These are phyloP conservation scores for Tylopilus sp. DNA, from an alignment of 768 basidiomycete genomes.

Conservation along the genomic window DNA sequence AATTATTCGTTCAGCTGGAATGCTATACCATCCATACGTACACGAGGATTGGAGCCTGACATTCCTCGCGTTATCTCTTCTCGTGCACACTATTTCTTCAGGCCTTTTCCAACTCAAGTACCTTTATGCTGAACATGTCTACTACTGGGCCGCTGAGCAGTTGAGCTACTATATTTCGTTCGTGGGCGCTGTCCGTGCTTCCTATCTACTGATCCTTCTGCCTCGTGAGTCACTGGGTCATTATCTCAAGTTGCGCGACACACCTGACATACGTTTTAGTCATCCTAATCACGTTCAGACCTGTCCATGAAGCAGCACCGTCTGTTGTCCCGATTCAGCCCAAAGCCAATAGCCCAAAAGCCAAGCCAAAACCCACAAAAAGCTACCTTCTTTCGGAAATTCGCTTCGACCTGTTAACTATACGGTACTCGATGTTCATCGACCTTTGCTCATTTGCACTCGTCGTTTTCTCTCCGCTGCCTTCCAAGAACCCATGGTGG, in stretches of 20 bases:
- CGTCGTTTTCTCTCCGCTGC: conserved; percentile 50
- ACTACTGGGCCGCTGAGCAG: conserved; percentile 64
- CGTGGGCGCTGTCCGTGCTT: conserved; percentile 60
- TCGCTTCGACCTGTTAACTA: conserved; percentile 64
- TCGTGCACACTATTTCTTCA: conserved; percentile 62
- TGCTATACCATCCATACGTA: conserved; percentile 60
- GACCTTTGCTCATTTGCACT: conserved; percentile 64
- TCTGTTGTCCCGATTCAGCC: conserved; percentile 4
- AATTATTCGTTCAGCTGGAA: conserved; percentile 39
- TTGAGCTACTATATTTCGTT: conserved; percentile 75
- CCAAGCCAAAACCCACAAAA: conserved; percentile 45
- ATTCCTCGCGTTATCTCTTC: conserved; percentile 58
- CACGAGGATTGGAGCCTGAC: conserved; percentile 72
- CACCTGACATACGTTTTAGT: conserved; percentile 38
- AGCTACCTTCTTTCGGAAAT: conserved; percentile 56
- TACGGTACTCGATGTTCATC: conserved; percentile 59
- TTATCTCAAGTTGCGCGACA: conserved; percentile 32
- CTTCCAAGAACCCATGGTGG: conserved; percentile 32
- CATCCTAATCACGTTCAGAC: conserved; percentile 60
- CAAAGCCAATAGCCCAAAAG: conserved; percentile 16
- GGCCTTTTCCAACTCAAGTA: conserved; percentile 76
- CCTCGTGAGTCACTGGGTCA: conserved; percentile 48
- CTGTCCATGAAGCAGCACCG: conserved; percentile 22
- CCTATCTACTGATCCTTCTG: conserved; percentile 63
- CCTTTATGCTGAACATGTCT: conserved; percentile 71